Base-by-base conservation (phyloP, 768 basidiomycete species). In the Grammothele lineata region DNA sequence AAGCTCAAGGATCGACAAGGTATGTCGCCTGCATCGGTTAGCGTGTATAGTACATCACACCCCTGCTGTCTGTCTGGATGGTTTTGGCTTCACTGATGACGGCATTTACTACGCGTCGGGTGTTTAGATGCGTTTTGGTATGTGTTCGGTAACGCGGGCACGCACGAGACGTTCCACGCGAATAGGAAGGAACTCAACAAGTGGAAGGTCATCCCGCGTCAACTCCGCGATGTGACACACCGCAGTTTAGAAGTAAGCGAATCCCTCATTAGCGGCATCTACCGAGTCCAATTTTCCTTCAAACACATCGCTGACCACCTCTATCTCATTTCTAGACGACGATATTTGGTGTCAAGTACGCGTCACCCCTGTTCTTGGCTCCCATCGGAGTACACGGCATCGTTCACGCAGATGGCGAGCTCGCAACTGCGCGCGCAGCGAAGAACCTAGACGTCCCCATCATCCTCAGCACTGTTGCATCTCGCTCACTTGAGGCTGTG, bases 91-190 rank as follows among this genome's bases (percentile, higher is more conserved):
- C n/a, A n/a, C n/a, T n/a, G n/a, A n/a, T n/a, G n/a, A n/a, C n/a
- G n/a, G n/a, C n/a, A n/a, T n/a, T n/a, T n/a, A n/a, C n/a, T n/a
- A n/a, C n/a, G n/a, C n/a, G n/a, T n/a, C n/a, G n/a, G n/a, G n/a
- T n/a, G n/a, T n/a, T n/a, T n/a, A n/a, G n/a, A n/a, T n/a, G n/a
- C n/a, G n/a, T n/a, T n/a, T n/a, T n/a, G n/a, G n/a, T n/a, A n/a
- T n/a, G n/a, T n/a, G n/a, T n/a, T n/a, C n/a, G n/a, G n/a, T n/a
- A 87, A 80, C 52, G 90, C 91, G 9, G 92, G 91, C 1, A 76
- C 78, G 2, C 71, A 72, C 46, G 69, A 74, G 23, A 93, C 92
- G 2, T 77, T 85, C 60, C 68, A 61, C 8, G 79, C 77, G 40
- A 93, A 94, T 57, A 71, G 71, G 27, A 72, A 67, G 32, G 83